phyloP scores from a whole-genome alignment of 192 early-diverging fungal species.

The Backusella australiensis region DNA sequence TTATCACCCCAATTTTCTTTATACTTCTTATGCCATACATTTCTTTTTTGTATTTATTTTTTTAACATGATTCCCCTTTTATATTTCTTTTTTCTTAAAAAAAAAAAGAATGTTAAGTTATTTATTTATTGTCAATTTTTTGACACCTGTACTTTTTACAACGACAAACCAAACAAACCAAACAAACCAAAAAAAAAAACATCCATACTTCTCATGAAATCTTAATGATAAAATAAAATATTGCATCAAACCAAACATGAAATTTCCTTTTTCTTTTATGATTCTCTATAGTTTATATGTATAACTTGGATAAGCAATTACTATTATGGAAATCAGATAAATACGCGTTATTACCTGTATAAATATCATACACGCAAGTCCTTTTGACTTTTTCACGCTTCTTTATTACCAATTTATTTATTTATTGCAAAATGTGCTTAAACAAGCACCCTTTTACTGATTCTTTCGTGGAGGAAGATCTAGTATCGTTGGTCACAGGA shows the following conservation, averaged over 20 bases:
- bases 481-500: no score
- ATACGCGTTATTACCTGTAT: no score
- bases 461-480: no score
- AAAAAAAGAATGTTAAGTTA: background rate
- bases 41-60: background rate
- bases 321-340: no score
- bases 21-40: background rate
- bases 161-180: background rate
- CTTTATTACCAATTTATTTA: no score
- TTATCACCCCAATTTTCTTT: background rate
- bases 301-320: no score
- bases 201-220: background rate
- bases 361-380: no score
- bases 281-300: background rate
- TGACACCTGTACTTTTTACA: background rate
- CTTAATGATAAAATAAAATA: slow-evolving; percentile 1
- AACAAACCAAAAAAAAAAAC: no score
- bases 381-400: no score
- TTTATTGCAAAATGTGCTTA: no score
- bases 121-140: slow-evolving; percentile 1
- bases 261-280: background rate
- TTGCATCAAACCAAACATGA: background rate
- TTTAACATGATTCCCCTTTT: background rate
- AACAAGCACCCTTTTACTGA: no score
- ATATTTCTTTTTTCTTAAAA: background rate